Base-by-base conservation (phyloP, 306 rosid genomes). In the Lathyrus sativus region DNA sequence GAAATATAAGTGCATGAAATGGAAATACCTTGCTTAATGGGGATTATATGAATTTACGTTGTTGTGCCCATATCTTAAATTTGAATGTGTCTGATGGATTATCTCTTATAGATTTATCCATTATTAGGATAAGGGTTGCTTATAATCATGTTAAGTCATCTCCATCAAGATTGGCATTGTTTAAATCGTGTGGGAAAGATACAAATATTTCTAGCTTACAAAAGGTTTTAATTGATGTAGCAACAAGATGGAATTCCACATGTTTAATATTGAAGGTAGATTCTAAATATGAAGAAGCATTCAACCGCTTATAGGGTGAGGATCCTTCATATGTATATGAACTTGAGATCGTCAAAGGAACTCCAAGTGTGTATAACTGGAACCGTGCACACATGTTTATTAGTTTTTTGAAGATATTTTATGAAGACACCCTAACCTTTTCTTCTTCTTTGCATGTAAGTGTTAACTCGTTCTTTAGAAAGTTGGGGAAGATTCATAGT, bases 241-340 rank as follows among this genome's bases (percentile, higher is more conserved):
- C 19, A 45, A 45, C 19, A n/a, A 45, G 51, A 6, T 45, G 51
- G 19, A 45, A 45, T 45, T 45, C 19, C 19, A n/a, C 51, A n/a
- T 45, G 14, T 45, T 45, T 45, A 45, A 45, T 45, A 19, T 45
- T 45, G 51, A 19, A 45, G 51, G 19, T n/a, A 45, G 19, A 19
- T n/a, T 45, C 51, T n/a, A 45, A 45, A 45, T 45, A 45, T n/a
- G 51, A 5, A 45, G 51, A 45, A 17, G 51, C 51, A 45, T 45
- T 45, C 51, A n/a, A 5, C 9, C 51, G 51, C 51, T 45, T 45
- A n/a, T 8, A 45, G 19, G 19, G 15, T 6, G 51, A 14, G 19
- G 51, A 45, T 45, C 19, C 51, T 45, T 45, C 51, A 45, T 45
- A 14, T 45, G 51, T 6, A 6, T 6, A 9, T 45, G 51, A 45